A percentile compares a stretch with the other conserved stretches of the same genome.
phyloP scores from a whole-genome alignment of 2,329 filamentous ascomycete genomes.

The Cladophialophora bantiana region DNA sequence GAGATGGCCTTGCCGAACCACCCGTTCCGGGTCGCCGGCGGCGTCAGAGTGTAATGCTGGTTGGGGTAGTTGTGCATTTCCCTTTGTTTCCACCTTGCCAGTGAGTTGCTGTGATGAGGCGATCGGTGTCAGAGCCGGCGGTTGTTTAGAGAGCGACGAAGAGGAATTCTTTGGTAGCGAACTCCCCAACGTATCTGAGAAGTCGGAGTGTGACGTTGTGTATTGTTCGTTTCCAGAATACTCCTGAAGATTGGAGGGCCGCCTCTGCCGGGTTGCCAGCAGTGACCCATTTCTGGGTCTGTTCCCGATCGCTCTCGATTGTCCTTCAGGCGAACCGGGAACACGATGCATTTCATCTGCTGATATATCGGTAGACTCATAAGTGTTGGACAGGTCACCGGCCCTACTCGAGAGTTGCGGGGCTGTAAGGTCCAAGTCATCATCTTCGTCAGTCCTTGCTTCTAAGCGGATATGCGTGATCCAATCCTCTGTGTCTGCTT shows the following conservation, averaged over 20 bases:
- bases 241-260: conserved; percentile 53
- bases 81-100: conserved; percentile 6
- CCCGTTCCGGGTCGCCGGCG: conserved; percentile 76
- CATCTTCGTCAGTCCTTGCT: conserved; percentile 85
- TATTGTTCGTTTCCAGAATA: conserved; percentile 71
- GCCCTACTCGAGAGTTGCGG: conserved; percentile 38
- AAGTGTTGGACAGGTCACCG: conserved; percentile 46
- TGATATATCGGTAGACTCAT: conserved; percentile 51
- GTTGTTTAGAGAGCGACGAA: conserved; percentile 32
- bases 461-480: conserved; percentile 79
- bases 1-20: conserved; percentile 93
- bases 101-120: conserved; percentile 39
- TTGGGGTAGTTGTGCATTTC: conserved; percentile 50
- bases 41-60: conserved; percentile 64
- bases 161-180: conserved; percentile 41
- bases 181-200: conserved; percentile 68
- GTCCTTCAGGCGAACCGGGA: conserved; percentile 47
- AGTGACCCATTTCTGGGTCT: conserved; percentile 29
- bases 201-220: conserved; percentile 79
- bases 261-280: conserved; percentile 33
- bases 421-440: conserved; percentile 74
- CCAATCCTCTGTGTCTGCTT: conserved; percentile 83
- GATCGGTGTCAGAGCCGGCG: conserved; percentile 43
- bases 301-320: conserved; percentile 20
- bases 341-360: conserved; percentile 47